These are phyloP conservation scores for Prillingera fragicola DNA, from an alignment of 1,284 basidiomycete genomes.

Conservation along the genomic window DNA sequence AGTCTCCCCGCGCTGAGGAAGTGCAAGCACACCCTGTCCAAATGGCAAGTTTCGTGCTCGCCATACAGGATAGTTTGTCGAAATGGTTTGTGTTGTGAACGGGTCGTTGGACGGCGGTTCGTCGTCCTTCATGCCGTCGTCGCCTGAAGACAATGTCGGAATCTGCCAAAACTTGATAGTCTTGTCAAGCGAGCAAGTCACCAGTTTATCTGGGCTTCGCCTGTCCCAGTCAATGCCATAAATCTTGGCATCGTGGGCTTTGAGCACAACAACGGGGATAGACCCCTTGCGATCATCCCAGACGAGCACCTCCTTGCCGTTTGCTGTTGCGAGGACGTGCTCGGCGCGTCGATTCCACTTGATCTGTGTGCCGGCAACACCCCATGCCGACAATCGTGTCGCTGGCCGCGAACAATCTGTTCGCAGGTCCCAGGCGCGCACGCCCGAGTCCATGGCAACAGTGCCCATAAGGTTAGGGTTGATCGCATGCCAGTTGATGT, in stretches of 20 bases:
- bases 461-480: slow-evolving; percentile 61
- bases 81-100: slow-evolving; percentile 55
- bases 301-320: slow-evolving; percentile 58
- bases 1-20: slow-evolving; percentile 84
- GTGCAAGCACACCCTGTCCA: slow-evolving; percentile 77
- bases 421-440: slow-evolving; percentile 70
- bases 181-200: slow-evolving; percentile 88
- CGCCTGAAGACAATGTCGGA: slow-evolving; percentile 25
- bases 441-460: slow-evolving; percentile 50
- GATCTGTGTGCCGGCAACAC: slow-evolving; percentile 65
- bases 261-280: slow-evolving; percentile 67
- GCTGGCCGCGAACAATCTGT: slow-evolving; percentile 36
- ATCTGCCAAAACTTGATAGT: slow-evolving; percentile 80
- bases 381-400: slow-evolving; percentile 49
- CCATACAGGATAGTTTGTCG: slow-evolving; percentile 87
- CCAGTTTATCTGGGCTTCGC: slow-evolving; percentile 63
- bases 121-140: slow-evolving; percentile 10
- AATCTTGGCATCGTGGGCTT: slow-evolving; percentile 79
- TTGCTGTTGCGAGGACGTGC: slow-evolving; percentile 79
- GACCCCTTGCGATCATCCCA: slow-evolving; percentile 67
- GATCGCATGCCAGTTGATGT: slow-evolving; percentile 89
- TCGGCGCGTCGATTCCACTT: slow-evolving; percentile 88
- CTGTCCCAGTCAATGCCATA: slow-evolving; percentile 95
- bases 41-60: slow-evolving; percentile 88
- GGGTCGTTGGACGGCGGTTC: slow-evolving; percentile 2